Evolutionary conservation across 371 early-diverging fungal species (phyloP).

Genomic region (Amoeboaphelidium occidentale): DNA sequence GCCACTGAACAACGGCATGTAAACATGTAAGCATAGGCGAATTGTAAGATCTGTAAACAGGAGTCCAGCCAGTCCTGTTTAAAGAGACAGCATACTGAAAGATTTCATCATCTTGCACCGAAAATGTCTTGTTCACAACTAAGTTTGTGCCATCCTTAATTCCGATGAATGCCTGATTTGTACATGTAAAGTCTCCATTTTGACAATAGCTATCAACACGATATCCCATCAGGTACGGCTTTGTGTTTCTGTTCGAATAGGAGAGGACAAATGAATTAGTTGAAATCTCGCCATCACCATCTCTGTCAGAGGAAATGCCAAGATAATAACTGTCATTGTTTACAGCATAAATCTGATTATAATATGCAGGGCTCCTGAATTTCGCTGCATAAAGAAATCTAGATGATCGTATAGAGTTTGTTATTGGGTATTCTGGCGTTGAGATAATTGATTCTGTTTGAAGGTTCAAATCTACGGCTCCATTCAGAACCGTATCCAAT

Average conservation of each 20-base stretch:
- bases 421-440: not conserved
- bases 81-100: too few species aligned
- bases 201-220: not conserved
- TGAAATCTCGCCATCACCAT: not conserved
- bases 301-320: not conserved
- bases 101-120: too few species aligned
- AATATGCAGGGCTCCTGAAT: not conserved
- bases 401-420: not conserved
- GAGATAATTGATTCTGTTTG: not conserved
- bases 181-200: too few species aligned
- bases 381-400: not conserved
- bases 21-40: too few species aligned
- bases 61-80: too few species aligned
- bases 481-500: not conserved
- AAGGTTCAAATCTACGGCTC: not conserved
- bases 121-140: too few species aligned
- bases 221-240: not conserved
- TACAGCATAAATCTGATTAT: not conserved
- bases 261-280: not conserved
- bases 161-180: too few species aligned
- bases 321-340: not conserved
- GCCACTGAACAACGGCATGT: too few species aligned
- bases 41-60: too few species aligned
- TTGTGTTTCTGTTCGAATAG: not conserved
- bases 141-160: too few species aligned